These are phyloP conservation scores for Trichomonas tenax DNA, from an alignment of 208 protist species.

Conservation along the genomic window DNA sequence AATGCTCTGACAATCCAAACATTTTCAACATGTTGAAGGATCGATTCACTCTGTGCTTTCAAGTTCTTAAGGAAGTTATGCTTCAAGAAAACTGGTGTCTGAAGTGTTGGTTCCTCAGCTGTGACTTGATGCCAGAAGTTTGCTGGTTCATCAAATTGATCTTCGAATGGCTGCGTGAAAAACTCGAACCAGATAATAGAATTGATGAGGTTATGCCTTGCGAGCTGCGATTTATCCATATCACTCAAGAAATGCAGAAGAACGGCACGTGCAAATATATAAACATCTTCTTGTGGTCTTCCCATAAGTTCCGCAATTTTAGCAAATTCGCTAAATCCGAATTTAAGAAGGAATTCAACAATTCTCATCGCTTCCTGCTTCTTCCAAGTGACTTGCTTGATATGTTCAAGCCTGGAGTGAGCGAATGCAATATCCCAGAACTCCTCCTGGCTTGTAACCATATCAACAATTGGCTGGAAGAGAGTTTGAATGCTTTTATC, in stretches of 20 bases:
- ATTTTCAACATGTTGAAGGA: neutral
- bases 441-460: neutral
- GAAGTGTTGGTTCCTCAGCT: neutral
- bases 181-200: neutral
- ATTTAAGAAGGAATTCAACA: neutral
- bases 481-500: neutral
- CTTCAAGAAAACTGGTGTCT: neutral
- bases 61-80: neutral
- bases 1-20: neutral
- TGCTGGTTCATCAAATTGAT: neutral
- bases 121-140: neutral
- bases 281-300: neutral
- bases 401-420: neutral
- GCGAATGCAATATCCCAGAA: slow-evolving; percentile 1
- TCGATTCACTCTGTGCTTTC: neutral
- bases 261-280: neutral
- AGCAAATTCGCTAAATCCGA: neutral
- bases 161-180: neutral
- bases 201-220: neutral
- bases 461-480: neutral
- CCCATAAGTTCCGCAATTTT: neutral
- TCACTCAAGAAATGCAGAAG: neutral
- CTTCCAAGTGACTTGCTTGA: neutral
- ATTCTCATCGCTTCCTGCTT: neutral
- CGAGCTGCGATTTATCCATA: neutral